A percentile compares a stretch with the other conserved stretches of the same genome.
Conservation (phyloP, 2,329 filamentous ascomycete genomes). For the Coleophoma crateriformis region DNA sequence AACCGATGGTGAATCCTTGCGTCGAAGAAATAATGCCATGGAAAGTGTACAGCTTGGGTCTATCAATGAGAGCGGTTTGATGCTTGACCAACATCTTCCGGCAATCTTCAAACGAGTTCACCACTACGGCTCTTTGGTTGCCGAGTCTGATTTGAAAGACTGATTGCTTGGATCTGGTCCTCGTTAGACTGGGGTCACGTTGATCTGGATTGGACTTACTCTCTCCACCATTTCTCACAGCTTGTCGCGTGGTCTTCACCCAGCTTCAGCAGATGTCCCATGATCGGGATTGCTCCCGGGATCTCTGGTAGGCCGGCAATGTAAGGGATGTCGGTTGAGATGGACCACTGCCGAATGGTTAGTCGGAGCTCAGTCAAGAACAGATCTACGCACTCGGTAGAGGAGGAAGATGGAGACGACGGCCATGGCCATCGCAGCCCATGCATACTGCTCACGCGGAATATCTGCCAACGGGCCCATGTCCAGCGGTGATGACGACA, state of each 20-base stretch:
- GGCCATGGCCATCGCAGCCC: neutral
- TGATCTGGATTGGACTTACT: neutral
- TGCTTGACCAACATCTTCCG: constrained; percentile 43
- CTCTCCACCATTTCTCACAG: constrained; percentile 41
- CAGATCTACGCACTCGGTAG: neutral
- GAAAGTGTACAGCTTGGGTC: constrained; percentile 46
- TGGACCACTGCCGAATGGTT: constrained; percentile 6
- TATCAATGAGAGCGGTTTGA: constrained; percentile 43
- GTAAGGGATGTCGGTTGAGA: constrained; percentile 39
- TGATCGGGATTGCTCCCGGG: constrained; percentile 41
- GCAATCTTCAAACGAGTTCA: constrained; percentile 47
- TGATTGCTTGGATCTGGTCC: constrained; percentile 34
- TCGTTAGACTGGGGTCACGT: neutral
- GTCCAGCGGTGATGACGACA: neutral
- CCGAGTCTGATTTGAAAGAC: constrained; percentile 48
- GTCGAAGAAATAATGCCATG: constrained; percentile 45
- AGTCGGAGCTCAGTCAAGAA: neutral
- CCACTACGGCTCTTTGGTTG: constrained; percentile 45
- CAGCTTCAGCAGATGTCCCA: constrained; percentile 43
- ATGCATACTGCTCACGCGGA: neutral
- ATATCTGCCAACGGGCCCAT: constrained; percentile 1
- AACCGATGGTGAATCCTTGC: constrained; percentile 50
- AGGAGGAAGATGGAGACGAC: neutral
- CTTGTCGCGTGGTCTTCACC: constrained; percentile 47
- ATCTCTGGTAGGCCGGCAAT: constrained; percentile 44